phyloP scores from a whole-genome alignment of 345 rosid genomes.

The Salix udensis region DNA sequence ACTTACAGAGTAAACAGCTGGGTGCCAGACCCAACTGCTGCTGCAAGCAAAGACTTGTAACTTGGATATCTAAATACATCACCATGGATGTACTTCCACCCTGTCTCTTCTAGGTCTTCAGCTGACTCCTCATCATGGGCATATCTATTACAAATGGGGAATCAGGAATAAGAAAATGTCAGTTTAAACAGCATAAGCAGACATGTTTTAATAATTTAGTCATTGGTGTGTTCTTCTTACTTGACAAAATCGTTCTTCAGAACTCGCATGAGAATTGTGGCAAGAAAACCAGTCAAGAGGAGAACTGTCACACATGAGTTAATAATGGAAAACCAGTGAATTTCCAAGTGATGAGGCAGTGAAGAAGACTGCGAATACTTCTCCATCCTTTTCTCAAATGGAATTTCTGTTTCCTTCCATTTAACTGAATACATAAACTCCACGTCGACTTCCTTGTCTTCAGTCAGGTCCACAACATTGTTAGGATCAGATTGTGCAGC shows the following conservation, averaged over 20 bases:
- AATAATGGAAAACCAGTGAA: slow-evolving; percentile 33
- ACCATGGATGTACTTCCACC: slow-evolving; percentile 36
- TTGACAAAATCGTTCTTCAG: slow-evolving; percentile 32
- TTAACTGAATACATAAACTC: slow-evolving; percentile 28
- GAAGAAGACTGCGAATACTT: slow-evolving; percentile 29
- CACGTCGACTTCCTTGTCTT: slow-evolving; percentile 25
- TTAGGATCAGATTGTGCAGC: slow-evolving; percentile 16
- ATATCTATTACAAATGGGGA: slow-evolving; percentile 9
- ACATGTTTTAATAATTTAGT: neutral
- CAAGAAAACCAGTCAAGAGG: slow-evolving; percentile 32
- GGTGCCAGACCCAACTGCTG: slow-evolving; percentile 32
- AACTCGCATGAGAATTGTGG: slow-evolving; percentile 34
- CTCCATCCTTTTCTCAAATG: slow-evolving; percentile 32
- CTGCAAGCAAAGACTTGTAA: slow-evolving; percentile 27
- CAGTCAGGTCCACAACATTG: slow-evolving; percentile 24
- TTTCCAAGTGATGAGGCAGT: slow-evolving; percentile 33
- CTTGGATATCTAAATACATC: slow-evolving; percentile 31
- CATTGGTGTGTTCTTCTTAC: slow-evolving; percentile 7
- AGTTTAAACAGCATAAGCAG: neutral
- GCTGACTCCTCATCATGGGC: slow-evolving; percentile 31
- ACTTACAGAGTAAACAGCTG: slow-evolving; percentile 32
- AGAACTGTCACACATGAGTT: slow-evolving; percentile 34
- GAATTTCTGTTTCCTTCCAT: slow-evolving; percentile 30
- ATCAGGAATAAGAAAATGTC: neutral
- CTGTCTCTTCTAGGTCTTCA: slow-evolving; percentile 35